Conservation (phyloP, 1,284 basidiomycete species). For the Tremellales sp. region DNA sequence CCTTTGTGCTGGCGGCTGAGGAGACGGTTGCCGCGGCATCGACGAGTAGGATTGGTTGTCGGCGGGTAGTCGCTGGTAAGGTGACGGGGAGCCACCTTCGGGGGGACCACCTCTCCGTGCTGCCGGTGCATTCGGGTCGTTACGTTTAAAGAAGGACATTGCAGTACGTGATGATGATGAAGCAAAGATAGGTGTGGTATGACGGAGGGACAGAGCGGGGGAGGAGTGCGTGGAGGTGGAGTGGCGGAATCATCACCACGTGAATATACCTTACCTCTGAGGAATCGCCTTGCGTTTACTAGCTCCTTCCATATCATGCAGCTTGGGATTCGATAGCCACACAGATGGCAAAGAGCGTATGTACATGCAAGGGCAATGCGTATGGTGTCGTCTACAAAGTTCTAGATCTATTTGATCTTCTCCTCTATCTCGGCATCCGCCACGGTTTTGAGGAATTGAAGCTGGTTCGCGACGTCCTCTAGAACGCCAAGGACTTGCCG, state of each 20-base stretch:
- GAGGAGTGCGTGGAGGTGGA: conserved; percentile 1
- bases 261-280: too few relatives aligned
- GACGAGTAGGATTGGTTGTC: conserved; percentile 26
- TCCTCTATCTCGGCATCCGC: conserved; percentile 45
- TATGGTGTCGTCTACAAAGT: neutral
- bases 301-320: too few relatives aligned
- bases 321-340: too few relatives aligned
- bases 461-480: conserved; percentile 46
- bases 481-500: conserved; percentile 43
- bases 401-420: conserved; percentile 19
- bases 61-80: conserved; percentile 40
- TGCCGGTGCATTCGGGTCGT: conserved; percentile 37
- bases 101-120: conserved; percentile 20
- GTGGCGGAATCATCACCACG: conserved; percentile 5
- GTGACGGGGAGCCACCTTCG: conserved; percentile 10
- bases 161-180: too few relatives aligned
- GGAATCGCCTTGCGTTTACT: too few relatives aligned
- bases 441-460: conserved; percentile 44
- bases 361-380: neutral
- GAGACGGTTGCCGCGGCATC: conserved; percentile 2
- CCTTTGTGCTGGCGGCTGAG: conserved; percentile 9
- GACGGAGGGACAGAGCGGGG: neutral
- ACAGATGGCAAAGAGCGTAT: neutral
- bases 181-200: conserved; percentile 2
- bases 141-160: conserved; percentile 50